Evolutionary conservation across 345 rosid species (phyloP).

Genomic region (Moricandia arvensis): DNA sequence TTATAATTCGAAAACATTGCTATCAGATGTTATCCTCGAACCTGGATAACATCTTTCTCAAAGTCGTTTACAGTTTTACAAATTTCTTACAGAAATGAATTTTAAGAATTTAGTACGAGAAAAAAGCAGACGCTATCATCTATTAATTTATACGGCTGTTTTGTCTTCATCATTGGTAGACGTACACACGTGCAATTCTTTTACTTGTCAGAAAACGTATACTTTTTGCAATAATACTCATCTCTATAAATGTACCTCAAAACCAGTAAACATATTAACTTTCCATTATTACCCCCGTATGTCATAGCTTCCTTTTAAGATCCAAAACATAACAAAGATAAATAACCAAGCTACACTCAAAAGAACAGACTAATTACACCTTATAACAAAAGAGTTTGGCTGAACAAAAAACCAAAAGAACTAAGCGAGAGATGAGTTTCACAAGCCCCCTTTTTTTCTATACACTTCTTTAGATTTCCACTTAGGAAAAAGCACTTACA

Average conservation of each 20-base stretch:
- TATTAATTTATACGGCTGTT: not conserved
- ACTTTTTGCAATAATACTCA: not conserved
- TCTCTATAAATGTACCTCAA: not conserved
- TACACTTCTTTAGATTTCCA: slow-evolving; percentile 18
- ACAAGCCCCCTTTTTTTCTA: not conserved
- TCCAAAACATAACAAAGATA: slow-evolving; percentile 3
- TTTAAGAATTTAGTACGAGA: not conserved
- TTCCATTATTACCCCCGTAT: slow-evolving; percentile 10
- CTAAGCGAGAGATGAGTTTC: slow-evolving; percentile 15
- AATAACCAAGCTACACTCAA: slow-evolving; percentile 10
- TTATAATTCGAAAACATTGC: not conserved
- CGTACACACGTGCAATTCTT: not conserved
- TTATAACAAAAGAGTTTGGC: not conserved
- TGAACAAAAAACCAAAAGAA: slow-evolving; percentile 21
- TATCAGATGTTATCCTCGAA: not conserved
- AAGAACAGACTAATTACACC: slow-evolving; percentile 24
- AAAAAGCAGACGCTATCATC: not conserved
- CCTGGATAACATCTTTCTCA: not conserved
- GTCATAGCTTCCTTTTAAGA: not conserved
- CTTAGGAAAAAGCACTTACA: slow-evolving; percentile 7
- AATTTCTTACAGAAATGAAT: not conserved
- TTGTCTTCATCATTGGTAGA: not conserved
- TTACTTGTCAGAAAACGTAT: not conserved
- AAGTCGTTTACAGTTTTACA: not conserved
- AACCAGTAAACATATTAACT: not conserved